Base-by-base conservation (phyloP, 2,329 filamentous ascomycete species). In the Colletotrichum somersetense region DNA sequence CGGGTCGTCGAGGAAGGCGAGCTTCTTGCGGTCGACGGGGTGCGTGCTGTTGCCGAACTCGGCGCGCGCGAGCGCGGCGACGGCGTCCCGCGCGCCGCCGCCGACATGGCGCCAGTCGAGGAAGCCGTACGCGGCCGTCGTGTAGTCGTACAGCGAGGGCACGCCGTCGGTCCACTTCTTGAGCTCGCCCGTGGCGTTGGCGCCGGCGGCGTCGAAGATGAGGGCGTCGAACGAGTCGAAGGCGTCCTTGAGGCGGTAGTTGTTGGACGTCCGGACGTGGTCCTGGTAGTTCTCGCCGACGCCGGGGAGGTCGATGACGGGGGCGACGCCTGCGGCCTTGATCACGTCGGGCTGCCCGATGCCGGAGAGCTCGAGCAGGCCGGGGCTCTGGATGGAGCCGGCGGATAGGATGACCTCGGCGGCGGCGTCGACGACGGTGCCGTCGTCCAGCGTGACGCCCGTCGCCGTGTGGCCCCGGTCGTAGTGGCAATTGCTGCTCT, bases 221-320 rank as follows among this genome's bases (percentile, higher is more conserved):
- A 76, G 52, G 72, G 73, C 46, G 74, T 82, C 80, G 48, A 77
- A 76, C 6, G 79, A 79, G 18, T 73, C 75, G 73, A 77, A 78
- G 20, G 76, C 73, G 26, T 76, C 70, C 50, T 78, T 78, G 44
- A 82, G 76, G 63, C 62, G 74, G 71, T 77, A 79, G 1, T 75
- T 75, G 65, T 78, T 76, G 62, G 75, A 75, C 5, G 79, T 71
- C 46, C 80, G 79, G 62, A 78, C 73, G 74, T 87, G 85, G 74
- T 87, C 85, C 74, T 85, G 83, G 46, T 86, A 78, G 71, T 87
- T 87, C 75, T 84, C 83, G 65, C 85, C 85, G 2, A 87, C 83
- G 33, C 80, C 81, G 1, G 83, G 81, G 48, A 85, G 80, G 46
- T 83, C 78, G 12, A 86, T 78, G 50, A 84, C 78, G 26, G 80